Percentiles rank a stretch among this genome's conserved stretches.
phyloP scores from a whole-genome alignment of 2,329 filamentous ascomycete species.

The Berkeleyomyces rouxiae region DNA sequence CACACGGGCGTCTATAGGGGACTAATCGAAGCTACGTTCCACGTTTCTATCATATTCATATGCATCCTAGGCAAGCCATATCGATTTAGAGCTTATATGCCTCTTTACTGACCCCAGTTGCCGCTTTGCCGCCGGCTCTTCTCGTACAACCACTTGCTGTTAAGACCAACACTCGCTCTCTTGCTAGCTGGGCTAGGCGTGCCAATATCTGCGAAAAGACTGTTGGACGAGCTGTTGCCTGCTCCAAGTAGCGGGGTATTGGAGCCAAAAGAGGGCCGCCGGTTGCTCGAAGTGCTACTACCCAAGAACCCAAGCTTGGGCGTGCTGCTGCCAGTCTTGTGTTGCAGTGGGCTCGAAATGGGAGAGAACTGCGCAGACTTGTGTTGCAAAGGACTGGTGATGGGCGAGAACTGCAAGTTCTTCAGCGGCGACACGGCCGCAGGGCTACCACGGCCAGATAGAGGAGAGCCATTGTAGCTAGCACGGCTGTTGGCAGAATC shows the following conservation, averaged over 20 bases:
- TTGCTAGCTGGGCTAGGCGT: conserved; percentile 56
- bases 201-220: conserved; percentile 39
- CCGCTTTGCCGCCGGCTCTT: conserved; percentile 45
- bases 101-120: conserved; percentile 23
- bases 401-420: conserved; percentile 31
- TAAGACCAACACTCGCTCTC: conserved; percentile 59
- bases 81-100: background rate
- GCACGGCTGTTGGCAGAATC: conserved; percentile 44
- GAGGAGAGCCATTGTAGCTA: conserved; percentile 40
- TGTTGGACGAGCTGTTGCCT: conserved; percentile 27
- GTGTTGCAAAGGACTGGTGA: conserved; percentile 43
- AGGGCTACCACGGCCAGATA: conserved; percentile 39
- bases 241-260: conserved; percentile 31
- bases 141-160: conserved; percentile 92
- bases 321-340: conserved; percentile 23
- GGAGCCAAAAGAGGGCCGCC: conserved; percentile 46
- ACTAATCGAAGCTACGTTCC: background rate
- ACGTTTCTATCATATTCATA: background rate
- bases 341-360: conserved; percentile 24
- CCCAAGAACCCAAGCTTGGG: conserved; percentile 12
- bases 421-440: conserved; percentile 16
- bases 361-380: conserved; percentile 38
- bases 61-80: background rate
- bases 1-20: background rate
- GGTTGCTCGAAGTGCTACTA: conserved; percentile 2